Conservation (phyloP, 345 rosid genomes). For the Microcos paniculata region DNA sequence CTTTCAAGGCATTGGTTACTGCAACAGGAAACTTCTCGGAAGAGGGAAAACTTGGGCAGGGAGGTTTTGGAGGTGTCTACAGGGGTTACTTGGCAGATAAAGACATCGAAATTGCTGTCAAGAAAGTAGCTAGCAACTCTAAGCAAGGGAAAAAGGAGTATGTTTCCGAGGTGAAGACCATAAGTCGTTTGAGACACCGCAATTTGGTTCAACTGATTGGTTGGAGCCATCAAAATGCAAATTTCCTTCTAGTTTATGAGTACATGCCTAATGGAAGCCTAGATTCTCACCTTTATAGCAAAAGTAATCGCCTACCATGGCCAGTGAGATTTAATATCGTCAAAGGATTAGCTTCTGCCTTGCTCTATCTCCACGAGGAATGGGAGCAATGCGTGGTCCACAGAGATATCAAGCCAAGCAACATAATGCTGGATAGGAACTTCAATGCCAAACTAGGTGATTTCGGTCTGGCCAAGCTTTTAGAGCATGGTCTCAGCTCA, state of each 20-base stretch:
- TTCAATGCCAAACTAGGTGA: conserved; percentile 35
- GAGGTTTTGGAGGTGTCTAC: conserved; percentile 37
- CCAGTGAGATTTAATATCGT: conserved; percentile 21
- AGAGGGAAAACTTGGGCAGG: conserved; percentile 30
- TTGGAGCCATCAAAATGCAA: conserved; percentile 36
- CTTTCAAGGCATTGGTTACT: conserved; percentile 20
- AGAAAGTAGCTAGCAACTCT: conserved; percentile 19
- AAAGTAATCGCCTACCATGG: conserved; percentile 20
- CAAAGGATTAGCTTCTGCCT: conserved; percentile 26
- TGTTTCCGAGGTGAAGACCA: conserved; percentile 27
- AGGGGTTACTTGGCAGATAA: conserved; percentile 11
- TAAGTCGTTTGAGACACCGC: conserved; percentile 36
- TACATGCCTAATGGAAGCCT: conserved; percentile 38
- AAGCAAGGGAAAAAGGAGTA: conserved; percentile 31
- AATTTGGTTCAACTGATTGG: conserved; percentile 39
- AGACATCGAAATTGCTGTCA: conserved; percentile 19
- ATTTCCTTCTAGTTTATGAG: conserved; percentile 34
- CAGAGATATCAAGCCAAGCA: conserved; percentile 41
- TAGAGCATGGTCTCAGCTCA: conserved; percentile 26
- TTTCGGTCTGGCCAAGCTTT: conserved; percentile 34
- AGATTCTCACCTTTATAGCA: conserved; percentile 24
- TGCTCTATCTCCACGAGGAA: conserved; percentile 37
- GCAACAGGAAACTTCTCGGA: conserved; percentile 32
- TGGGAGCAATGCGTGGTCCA: conserved; percentile 32
- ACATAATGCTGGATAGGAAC: not conserved